Evolutionary conservation across 148 eudicot genomes (phyloP), one percentile per base, ranked within the genome.

Genomic region (Spergularia marina): DNA sequence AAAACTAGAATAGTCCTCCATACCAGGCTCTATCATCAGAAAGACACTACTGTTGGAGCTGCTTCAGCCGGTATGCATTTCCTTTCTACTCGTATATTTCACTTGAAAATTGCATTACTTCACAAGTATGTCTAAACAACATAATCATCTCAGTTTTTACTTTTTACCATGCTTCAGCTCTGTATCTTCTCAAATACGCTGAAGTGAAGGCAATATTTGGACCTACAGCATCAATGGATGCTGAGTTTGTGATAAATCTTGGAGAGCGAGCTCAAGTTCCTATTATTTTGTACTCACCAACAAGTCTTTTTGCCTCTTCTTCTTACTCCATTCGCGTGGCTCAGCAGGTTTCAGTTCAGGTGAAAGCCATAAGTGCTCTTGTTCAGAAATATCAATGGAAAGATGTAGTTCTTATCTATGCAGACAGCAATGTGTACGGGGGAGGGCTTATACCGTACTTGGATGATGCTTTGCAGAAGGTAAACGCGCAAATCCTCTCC

Each of bases 141-240:
- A 30, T 1, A 30, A 30, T 30, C 36, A 30, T 30, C 1, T 30
- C 36, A 30, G 36, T 23, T 23, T 23, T 23, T 23, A 23, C 25
- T 0, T 23, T 23, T 23, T 23, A 23, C 25, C 36, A 14, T 55
- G 53, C 66, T 40, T 30, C 87, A 83, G 88, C 84, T 72, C 15
- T 80, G 16, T 73, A 85, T 69, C 80, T 85, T n/a, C 57, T 80
- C 58, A 74, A 82, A 58, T 65, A 77, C 52, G 77, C 66, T 11
- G n/a, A 85, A 74, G 85, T 82, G 57, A 68, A 82, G 34, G 85
- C 85, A 60, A 80, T 85, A n/a, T 68, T 85, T 41, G 85, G 82
- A 7, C 85, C 85, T 18, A 10, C 54, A 16, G 68, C 63, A 53
- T 85, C 84, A 18, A 72, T 52, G 72, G 84, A 82, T 39, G 80